Evolutionary conservation across 176 grass and related monocot species (phyloP).

Genomic region (Eragrostis nindensis): DNA sequence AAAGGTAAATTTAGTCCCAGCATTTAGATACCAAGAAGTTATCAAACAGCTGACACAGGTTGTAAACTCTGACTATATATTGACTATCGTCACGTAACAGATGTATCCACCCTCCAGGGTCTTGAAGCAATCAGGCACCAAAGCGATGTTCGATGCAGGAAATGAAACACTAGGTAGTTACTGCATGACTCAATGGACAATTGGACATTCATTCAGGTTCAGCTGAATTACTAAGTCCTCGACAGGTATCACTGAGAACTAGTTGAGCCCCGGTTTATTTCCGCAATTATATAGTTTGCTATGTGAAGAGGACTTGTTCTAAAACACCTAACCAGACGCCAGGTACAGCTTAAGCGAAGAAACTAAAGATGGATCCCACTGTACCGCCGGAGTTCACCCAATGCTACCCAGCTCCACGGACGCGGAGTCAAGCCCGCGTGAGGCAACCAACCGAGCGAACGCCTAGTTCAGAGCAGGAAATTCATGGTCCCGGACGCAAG

Average conservation of each 20-base stretch:
- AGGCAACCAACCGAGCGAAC: neutral
- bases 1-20: slow-evolving; percentile 25
- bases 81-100: neutral
- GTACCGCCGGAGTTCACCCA: neutral
- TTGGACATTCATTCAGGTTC: neutral
- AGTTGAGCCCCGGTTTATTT: too few relatives aligned
- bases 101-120: neutral
- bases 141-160: neutral
- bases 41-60: neutral
- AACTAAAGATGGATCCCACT: slow-evolving; percentile 8
- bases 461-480: slow-evolving; percentile 24
- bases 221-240: slow-evolving; percentile 7
- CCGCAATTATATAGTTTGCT: neutral
- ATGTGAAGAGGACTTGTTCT: neutral
- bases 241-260: too few relatives aligned
- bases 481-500: neutral
- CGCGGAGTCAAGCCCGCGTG: neutral
- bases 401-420: neutral
- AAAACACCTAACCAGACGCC: neutral
- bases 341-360: neutral
- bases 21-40: neutral
- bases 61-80: neutral
- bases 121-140: neutral
- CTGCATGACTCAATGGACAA: neutral
- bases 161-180: slow-evolving; percentile 11